These are phyloP conservation scores for Xerocomus nothofagi DNA, from an alignment of 1,284 basidiomycete species.

Conservation along the genomic window DNA sequence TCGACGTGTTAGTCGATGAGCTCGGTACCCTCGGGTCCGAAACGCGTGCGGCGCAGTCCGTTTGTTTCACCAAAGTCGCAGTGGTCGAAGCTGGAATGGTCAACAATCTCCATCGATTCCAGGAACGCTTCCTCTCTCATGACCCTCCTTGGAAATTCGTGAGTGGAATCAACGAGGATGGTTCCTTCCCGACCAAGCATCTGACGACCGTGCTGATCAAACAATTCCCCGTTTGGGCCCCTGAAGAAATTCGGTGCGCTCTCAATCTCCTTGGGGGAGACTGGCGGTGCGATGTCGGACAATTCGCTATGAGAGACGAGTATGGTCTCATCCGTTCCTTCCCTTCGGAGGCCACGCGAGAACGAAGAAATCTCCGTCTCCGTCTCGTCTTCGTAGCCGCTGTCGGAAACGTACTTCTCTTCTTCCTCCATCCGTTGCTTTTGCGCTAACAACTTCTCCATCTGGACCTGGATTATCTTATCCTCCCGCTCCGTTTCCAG, in stretches of 20 bases:
- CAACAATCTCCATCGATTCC: not conserved
- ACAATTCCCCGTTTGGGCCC: conserved; percentile 23
- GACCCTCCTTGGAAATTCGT: conserved; percentile 3
- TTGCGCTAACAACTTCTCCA: conserved; percentile 23
- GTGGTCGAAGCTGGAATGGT: not conserved
- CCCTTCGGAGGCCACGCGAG: conserved; percentile 5
- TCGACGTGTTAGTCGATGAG: conserved; percentile 12
- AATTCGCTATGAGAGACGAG: conserved; percentile 8
- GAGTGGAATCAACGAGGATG: conserved; percentile 15
- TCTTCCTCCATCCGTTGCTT: conserved; percentile 9
- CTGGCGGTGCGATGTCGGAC: not conserved
- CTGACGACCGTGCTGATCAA: conserved; percentile 16
- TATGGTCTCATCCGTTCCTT: conserved; percentile 9
- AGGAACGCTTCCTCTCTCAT: conserved; percentile 5
- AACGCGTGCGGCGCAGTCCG: not conserved
- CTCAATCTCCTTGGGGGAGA: conserved; percentile 1
- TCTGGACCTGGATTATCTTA: conserved; percentile 20
- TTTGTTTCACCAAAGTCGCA: not conserved
- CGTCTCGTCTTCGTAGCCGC: conserved; percentile 22
- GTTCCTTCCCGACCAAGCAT: conserved; percentile 27
- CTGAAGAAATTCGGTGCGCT: not conserved
- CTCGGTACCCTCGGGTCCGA: conserved; percentile 25
- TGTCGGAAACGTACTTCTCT: conserved; percentile 3
- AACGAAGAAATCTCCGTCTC: conserved; percentile 3
- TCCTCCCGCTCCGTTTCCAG: conserved; percentile 19